Conservation (phyloP, 305 asterid species). For the Lippia alba region DNA sequence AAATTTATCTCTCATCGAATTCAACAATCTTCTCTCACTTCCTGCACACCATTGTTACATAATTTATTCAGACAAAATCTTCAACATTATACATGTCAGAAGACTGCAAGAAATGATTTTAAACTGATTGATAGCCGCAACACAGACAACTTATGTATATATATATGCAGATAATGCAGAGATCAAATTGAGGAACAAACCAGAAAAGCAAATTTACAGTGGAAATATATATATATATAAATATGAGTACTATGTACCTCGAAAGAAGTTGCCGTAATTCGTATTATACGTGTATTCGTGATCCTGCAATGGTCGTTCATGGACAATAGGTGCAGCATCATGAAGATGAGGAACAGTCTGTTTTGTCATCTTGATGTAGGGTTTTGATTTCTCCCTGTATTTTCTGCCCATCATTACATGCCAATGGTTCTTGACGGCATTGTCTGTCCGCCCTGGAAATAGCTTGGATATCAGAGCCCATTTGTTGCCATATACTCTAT, state of each 20-base stretch:
- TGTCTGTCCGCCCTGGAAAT: conserved; percentile 63
- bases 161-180: not conserved
- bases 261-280: conserved; percentile 28
- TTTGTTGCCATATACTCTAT: conserved; percentile 54
- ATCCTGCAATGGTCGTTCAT: conserved; percentile 10
- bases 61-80: not conserved
- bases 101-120: not conserved
- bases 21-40: not conserved
- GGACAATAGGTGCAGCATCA: not conserved
- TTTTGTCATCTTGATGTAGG: conserved; percentile 33
- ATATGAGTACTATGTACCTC: not conserved
- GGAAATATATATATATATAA: not conserved
- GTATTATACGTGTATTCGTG: not conserved
- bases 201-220: conserved; percentile 12
- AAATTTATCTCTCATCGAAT: not conserved
- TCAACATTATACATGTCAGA: too few relatives aligned
- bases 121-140: not conserved
- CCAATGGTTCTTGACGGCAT: conserved; percentile 67
- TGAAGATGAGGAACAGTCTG: not conserved
- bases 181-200: conserved; percentile 10
- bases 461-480: conserved; percentile 59
- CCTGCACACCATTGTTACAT: conserved; percentile 12
- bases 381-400: conserved; percentile 40
- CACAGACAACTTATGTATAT: too few relatives aligned
- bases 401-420: conserved; percentile 60